Evolutionary conservation across 129 eudicot species (phyloP).

Genomic region (Chrysanthemum lavandulifolium): DNA sequence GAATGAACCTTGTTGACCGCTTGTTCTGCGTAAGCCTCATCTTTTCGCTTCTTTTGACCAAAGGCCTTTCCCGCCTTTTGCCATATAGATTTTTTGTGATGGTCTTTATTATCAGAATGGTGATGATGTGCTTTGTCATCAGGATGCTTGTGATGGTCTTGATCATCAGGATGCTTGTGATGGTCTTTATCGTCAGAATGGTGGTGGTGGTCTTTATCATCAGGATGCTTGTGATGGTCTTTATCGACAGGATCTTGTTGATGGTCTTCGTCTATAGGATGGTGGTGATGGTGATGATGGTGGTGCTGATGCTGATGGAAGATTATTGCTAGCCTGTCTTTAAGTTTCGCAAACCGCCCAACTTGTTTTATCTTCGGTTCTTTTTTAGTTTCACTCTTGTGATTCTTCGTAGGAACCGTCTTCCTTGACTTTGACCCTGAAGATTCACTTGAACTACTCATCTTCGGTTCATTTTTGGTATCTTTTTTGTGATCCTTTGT

Average conservation of each 20-base stretch:
- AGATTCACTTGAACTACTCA: constrained; percentile 2
- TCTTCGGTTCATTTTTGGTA: neutral
- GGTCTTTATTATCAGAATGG: constrained; percentile 8
- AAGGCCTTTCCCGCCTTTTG: constrained; percentile 33
- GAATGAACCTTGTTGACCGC: constrained; percentile 17
- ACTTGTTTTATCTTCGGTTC: constrained; percentile 21
- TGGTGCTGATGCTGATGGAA: constrained; percentile 80
- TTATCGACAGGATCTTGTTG: neutral
- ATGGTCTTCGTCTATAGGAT: neutral
- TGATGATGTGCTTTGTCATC: neutral
- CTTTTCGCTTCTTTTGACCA: constrained; percentile 14
- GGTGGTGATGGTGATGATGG: constrained; percentile 65
- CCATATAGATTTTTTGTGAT: constrained; percentile 28
- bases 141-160: neutral
- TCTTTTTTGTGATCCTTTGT: constrained; percentile 9
- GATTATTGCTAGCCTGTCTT: constrained; percentile 59
- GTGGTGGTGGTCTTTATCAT: neutral
- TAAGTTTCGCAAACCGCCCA: constrained; percentile 46
- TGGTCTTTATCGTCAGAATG: constrained; percentile 5
- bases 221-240: neutral
- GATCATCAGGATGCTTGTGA: neutral
- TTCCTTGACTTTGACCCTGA: constrained; percentile 10
- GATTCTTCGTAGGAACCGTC: constrained; percentile 13
- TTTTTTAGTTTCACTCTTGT: constrained; percentile 8
- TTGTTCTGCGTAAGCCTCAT: constrained; percentile 24